These are phyloP conservation scores for Arctostaphylos glauca DNA, from an alignment of 148 eudicot genomes.

Conservation along the genomic window DNA sequence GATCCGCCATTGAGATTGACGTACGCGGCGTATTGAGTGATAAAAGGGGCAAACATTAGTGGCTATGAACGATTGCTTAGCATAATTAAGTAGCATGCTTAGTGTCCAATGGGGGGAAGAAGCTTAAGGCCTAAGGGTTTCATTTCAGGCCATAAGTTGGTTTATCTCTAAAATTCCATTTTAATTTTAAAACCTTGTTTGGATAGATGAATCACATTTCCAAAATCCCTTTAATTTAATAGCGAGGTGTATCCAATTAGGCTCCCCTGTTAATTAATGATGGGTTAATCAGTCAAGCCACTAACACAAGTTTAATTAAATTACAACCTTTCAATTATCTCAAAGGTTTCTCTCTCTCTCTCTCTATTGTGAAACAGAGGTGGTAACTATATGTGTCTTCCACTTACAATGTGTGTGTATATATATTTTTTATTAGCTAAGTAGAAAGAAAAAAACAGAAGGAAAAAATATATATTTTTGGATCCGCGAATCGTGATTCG, in stretches of 20 bases:
- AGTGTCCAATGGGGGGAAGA: not conserved
- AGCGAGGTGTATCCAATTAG: not conserved
- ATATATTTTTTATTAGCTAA: not conserved
- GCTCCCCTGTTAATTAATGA: not conserved
- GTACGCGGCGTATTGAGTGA: too few relatives aligned
- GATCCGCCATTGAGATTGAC: too few relatives aligned
- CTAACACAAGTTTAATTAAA: not conserved
- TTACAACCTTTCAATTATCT: not conserved
- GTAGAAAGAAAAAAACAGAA: too few relatives aligned
- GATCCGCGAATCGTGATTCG: too few relatives aligned
- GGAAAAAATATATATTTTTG: too few relatives aligned
- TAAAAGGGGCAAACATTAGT: too few relatives aligned
- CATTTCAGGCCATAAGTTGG: not conserved
- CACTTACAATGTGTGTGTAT: not conserved
- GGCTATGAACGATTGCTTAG: too few relatives aligned
- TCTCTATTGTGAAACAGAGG: not conserved
- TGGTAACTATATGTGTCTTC: not conserved
- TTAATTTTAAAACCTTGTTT: not conserved
- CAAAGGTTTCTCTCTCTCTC: not conserved
- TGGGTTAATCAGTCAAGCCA: not conserved
- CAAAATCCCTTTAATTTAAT: not conserved
- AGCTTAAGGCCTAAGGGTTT: not conserved
- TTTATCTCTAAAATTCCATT: not conserved
- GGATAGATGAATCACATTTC: constrained; percentile 3
- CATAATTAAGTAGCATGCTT: not conserved